Conservation (phyloP, 2,329 filamentous ascomycete species). For the Colletotrichum liriopes region DNA sequence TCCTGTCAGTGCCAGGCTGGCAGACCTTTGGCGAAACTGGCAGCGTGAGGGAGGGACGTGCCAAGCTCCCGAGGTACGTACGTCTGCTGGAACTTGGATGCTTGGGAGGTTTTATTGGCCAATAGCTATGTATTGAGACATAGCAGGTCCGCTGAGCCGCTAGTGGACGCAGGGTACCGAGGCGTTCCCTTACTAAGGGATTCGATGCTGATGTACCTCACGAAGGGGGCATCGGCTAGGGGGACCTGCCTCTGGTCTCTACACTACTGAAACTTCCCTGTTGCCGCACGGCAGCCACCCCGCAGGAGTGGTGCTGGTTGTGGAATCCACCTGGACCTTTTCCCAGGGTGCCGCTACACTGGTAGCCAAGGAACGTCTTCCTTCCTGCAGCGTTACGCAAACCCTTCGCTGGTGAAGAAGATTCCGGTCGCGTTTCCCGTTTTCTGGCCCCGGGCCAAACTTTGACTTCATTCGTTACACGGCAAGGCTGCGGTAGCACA, state of each 20-base stretch:
- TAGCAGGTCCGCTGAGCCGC: constrained; percentile 3
- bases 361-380: neutral
- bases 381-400: constrained; percentile 8
- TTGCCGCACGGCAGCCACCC: constrained; percentile 23
- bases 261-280: neutral
- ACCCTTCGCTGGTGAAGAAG: constrained; percentile 3
- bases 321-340: neutral
- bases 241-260: neutral
- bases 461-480: neutral
- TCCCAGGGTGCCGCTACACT: neutral
- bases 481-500: constrained; percentile 3
- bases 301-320: neutral
- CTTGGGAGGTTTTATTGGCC: constrained; percentile 22
- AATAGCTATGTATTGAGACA: neutral
- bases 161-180: constrained; percentile 5
- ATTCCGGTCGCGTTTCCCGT: neutral
- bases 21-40: constrained; percentile 40
- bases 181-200: neutral
- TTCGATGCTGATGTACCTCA: neutral
- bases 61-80: constrained; percentile 39
- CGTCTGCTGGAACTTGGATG: constrained; percentile 18
- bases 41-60: constrained; percentile 33
- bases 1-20: constrained; percentile 32
- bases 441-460: no score
- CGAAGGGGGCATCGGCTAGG: neutral